Conservation (phyloP, 345 rosid genomes). For the Sisymbrium irio region DNA sequence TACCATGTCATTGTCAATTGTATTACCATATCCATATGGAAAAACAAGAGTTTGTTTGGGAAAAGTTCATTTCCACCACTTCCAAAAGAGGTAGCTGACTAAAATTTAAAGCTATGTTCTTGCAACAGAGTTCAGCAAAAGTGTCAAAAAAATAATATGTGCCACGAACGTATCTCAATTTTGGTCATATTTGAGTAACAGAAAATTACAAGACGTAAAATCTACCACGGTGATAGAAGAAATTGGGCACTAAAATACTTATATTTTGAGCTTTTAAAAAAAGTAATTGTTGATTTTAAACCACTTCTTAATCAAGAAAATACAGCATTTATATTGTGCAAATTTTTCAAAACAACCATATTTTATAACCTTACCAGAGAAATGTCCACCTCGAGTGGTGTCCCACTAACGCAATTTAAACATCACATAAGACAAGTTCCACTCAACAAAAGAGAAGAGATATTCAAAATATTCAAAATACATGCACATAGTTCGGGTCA, state of each 20-base stretch:
- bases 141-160: background rate
- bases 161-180: background rate
- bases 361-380: too few species aligned
- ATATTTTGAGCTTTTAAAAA: too few species aligned
- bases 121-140: background rate
- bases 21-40: background rate
- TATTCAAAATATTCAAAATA: background rate
- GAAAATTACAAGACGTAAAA: too few species aligned
- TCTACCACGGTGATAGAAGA: too few species aligned
- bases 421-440: background rate
- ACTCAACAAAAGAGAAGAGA: background rate
- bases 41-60: background rate
- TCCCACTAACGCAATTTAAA: background rate
- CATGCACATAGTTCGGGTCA: background rate
- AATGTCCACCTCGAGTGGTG: background rate
- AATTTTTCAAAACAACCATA: too few species aligned
- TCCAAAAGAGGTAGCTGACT: background rate
- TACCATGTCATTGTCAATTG: too few species aligned
- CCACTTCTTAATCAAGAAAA: too few species aligned
- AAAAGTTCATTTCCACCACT: background rate
- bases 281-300: too few species aligned
- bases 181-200: background rate
- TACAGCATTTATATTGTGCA: too few species aligned
- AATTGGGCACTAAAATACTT: too few species aligned
- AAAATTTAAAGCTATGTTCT: background rate